Evolutionary conservation across 352 stramenopile genomes (phyloP), one percentile per base, ranked within the genome.

Genomic region (Bremia lactucae): DNA sequence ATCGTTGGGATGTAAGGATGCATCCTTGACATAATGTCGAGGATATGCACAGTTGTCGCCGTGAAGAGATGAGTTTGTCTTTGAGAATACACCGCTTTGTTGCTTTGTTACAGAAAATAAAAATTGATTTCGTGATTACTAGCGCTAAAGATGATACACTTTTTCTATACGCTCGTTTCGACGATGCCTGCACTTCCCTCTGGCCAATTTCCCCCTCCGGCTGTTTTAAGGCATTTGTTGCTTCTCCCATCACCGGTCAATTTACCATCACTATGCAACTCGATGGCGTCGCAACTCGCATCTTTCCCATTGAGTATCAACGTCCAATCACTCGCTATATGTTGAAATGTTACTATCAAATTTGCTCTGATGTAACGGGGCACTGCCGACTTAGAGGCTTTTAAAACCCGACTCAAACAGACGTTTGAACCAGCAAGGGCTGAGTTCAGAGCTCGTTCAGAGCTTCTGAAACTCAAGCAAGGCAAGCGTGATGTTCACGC

Each of bases 331-430:
- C 60, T 13, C 47, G 43, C 7, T 68, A 64, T 25, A 39, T 73
- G 9, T 66, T 86, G 15, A 68, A 65, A 21, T 86, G 83, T 31
- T 72, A 86, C 59, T 86, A 82, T 42, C 72, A 85, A 49, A 73
- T 66, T 40, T 68, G 69, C 40, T 50, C 20, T 2, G 72, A 85
- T 35, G 55, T n/a, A n/a, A n/a, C n/a, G n/a, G n/a, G n/a, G n/a
- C n/a, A n/a, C n/a, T n/a, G n/a, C n/a, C n/a, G n/a, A n/a, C n/a
- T n/a, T n/a, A n/a, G n/a, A n/a, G n/a, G n/a, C n/a, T n/a, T n/a
- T n/a, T n/a, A n/a, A n/a, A n/a, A n/a, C n/a, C n/a, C n/a, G n/a
- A n/a, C n/a, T n/a, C n/a, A n/a, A n/a, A n/a, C n/a, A n/a, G n/a
- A n/a, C n/a, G n/a, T n/a, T n/a, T n/a, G n/a, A n/a, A n/a, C n/a